Evolutionary conservation across 2,329 filamentous ascomycete genomes (phyloP).

Genomic region (Neoscytalidium dimidiatum): DNA sequence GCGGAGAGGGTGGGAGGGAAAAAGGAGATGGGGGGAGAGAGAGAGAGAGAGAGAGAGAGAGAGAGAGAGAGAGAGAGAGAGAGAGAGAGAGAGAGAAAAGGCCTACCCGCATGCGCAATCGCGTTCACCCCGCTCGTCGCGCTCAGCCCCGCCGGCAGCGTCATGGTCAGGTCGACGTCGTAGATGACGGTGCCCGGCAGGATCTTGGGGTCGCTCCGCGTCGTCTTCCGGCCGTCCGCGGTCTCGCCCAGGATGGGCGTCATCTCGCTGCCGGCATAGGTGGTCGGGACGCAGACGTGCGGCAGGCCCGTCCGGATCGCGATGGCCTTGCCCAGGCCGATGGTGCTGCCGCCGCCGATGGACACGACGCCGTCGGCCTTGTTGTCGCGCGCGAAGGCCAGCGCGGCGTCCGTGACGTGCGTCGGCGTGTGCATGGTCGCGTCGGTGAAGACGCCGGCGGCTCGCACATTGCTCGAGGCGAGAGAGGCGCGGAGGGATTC

Average conservation of each 20-base stretch:
- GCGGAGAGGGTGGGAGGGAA: background rate
- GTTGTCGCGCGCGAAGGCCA: slow-evolving; percentile 48
- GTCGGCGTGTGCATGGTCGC: slow-evolving; percentile 66
- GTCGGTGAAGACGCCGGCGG: slow-evolving; percentile 56
- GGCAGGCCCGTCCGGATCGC: slow-evolving; percentile 34
- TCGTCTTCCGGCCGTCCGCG: slow-evolving; percentile 59
- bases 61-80: background rate
- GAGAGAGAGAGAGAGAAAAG: background rate
- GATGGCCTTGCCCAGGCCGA: slow-evolving; percentile 53
- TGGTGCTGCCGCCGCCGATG: slow-evolving; percentile 64
- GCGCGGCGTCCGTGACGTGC: slow-evolving; percentile 58
- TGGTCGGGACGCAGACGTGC: slow-evolving; percentile 39
- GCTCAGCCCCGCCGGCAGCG: slow-evolving; percentile 55
- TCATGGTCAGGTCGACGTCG: slow-evolving; percentile 64
- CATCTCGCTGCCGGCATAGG: slow-evolving; percentile 54
- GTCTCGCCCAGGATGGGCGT: slow-evolving; percentile 67
- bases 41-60: background rate
- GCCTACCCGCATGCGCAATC: slow-evolving; percentile 62
- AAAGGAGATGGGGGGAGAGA: too few species aligned
- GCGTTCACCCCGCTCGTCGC: slow-evolving; percentile 65
- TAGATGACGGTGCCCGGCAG: slow-evolving; percentile 64
- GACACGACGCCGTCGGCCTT: slow-evolving; percentile 59
- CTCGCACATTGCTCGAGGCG: slow-evolving; percentile 33
- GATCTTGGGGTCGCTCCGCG: slow-evolving; percentile 59
- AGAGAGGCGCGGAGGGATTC: slow-evolving; percentile 49